Percentiles rank a stretch among this genome's conserved stretches.
These are phyloP conservation scores for Chenopodium album DNA, from an alignment of 148 eudicot species.

Conservation along the genomic window DNA sequence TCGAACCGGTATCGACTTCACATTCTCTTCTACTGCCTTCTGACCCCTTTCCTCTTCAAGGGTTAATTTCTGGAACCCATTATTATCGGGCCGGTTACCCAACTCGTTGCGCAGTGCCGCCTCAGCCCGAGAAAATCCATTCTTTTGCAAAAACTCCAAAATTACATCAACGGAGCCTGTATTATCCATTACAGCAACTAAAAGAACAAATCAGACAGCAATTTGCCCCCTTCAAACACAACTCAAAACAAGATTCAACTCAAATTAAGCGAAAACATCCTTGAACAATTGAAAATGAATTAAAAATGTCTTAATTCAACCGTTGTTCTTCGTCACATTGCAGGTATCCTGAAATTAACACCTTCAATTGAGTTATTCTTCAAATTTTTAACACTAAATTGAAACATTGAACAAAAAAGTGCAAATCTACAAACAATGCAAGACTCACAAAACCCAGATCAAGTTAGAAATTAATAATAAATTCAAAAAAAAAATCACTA, in stretches of 20 bases:
- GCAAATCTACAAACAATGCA: neutral
- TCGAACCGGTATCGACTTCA: constrained; percentile 28
- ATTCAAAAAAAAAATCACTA: neutral
- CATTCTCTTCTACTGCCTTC: constrained; percentile 40
- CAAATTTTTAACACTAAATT: neutral
- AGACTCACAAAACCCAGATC: neutral
- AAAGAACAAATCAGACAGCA: constrained; percentile 25
- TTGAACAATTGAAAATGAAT: neutral
- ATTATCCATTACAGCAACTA: constrained; percentile 49
- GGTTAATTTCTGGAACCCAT: constrained; percentile 53
- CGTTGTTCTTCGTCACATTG: neutral
- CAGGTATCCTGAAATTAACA: neutral
- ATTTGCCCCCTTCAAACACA: constrained; percentile 11
- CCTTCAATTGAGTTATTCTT: neutral
- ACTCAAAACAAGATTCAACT: neutral
- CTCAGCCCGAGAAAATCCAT: constrained; percentile 82
- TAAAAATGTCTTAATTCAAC: neutral
- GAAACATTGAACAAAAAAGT: neutral
- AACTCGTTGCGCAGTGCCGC: constrained; percentile 84
- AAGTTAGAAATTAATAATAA: too few species aligned
- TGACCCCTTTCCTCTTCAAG: constrained; percentile 42
- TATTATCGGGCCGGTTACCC: constrained; percentile 55
- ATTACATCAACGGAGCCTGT: constrained; percentile 57
- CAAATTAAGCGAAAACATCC: neutral
- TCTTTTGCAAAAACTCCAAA: constrained; percentile 64